A percentile compares a stretch with the other conserved stretches of the same genome.
phyloP scores from a whole-genome alignment of 306 rosid genomes.

The Acmispon strigosus region DNA sequence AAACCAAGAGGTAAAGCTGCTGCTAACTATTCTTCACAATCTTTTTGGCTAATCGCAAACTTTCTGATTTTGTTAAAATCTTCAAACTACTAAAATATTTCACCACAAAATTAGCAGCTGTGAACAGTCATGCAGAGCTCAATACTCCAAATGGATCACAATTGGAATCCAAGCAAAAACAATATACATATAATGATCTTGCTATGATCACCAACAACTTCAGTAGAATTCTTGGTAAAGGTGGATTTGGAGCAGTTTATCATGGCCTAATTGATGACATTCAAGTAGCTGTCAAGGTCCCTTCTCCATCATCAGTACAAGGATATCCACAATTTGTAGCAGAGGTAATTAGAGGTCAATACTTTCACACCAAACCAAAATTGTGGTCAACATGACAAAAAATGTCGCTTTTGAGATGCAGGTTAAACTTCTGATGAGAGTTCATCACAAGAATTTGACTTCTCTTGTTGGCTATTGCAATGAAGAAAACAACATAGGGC shows the following conservation, averaged over 20 bases:
- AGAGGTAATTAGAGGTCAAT: constrained; percentile 33
- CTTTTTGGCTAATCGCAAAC: not conserved
- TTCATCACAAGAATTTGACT: constrained; percentile 33
- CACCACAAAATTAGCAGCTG: not conserved
- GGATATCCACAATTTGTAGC: constrained; percentile 47
- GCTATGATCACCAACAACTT: constrained; percentile 39
- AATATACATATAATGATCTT: constrained; percentile 34
- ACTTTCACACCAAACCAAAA: not conserved
- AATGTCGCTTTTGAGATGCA: not conserved
- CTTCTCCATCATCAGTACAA: constrained; percentile 33
- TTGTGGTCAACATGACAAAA: not conserved
- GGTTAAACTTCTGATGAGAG: constrained; percentile 24
- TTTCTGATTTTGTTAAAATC: not conserved
- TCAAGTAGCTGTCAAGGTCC: constrained; percentile 56
- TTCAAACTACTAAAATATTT: not conserved
- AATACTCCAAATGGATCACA: not conserved
- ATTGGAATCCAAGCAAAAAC: constrained; percentile 19
- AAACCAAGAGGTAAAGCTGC: constrained; percentile 17
- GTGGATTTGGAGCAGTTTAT: constrained; percentile 50
- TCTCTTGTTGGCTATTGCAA: constrained; percentile 32
- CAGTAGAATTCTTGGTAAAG: constrained; percentile 35
- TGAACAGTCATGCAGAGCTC: not conserved
- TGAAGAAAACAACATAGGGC: constrained; percentile 20
- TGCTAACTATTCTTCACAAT: too few species aligned
- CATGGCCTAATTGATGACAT: constrained; percentile 32